A percentile compares a stretch with the other conserved stretches of the same genome.
phyloP scores from a whole-genome alignment of 2,329 filamentous ascomycete genomes.

The Alternaria triticina region DNA sequence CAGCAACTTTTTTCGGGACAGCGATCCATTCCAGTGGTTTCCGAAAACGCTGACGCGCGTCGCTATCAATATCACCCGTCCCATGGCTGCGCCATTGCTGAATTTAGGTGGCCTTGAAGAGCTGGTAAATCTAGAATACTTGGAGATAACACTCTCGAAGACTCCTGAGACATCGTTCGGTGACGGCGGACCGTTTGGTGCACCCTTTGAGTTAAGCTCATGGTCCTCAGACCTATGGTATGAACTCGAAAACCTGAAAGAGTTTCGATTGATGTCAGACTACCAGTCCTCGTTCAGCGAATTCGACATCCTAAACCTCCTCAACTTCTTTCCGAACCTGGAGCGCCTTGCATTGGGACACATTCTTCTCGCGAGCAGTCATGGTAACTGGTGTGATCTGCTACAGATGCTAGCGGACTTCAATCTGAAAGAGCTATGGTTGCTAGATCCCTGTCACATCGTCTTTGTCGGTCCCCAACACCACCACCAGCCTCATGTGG shows the following conservation, averaged over 20 bases:
- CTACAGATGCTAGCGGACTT: not conserved
- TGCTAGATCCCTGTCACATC: not conserved
- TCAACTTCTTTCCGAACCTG: not conserved
- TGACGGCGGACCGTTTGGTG: not conserved
- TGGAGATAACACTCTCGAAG: not conserved
- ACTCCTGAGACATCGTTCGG: not conserved
- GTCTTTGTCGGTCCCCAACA: not conserved
- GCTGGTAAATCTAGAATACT: not conserved
- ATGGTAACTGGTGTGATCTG: not conserved
- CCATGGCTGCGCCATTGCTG: not conserved
- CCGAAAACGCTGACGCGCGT: not conserved
- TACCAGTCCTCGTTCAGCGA: not conserved
- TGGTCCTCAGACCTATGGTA: not conserved
- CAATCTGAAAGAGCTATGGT: not conserved
- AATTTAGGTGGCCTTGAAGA: not conserved
- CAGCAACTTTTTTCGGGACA: not conserved
- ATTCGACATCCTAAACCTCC: not conserved
- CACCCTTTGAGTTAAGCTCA: too few relatives aligned
- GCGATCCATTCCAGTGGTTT: not conserved
- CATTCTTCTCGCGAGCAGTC: not conserved
- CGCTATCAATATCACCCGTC: not conserved
- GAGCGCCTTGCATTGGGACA: not conserved
- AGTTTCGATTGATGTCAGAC: not conserved
- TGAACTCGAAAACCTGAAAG: not conserved
- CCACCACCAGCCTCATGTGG: not conserved